Conservation (phyloP, 2,329 filamentous ascomycete genomes). For the Aspergillus udagawae region DNA sequence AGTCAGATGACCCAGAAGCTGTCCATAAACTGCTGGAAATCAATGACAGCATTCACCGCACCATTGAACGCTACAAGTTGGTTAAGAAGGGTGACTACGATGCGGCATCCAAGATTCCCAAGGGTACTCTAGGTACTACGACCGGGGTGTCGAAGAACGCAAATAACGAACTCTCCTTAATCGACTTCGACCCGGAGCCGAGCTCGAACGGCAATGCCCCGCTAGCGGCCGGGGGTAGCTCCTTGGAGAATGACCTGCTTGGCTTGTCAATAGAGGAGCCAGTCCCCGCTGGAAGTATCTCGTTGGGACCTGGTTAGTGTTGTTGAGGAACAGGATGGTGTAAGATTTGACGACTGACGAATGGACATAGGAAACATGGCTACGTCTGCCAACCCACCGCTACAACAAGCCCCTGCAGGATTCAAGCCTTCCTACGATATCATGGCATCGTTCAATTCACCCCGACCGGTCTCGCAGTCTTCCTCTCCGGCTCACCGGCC, state of each 20-base stretch:
- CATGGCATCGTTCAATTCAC: slow-evolving; percentile 50
- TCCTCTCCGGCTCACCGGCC: slow-evolving; percentile 46
- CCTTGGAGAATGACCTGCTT: slow-evolving; percentile 84
- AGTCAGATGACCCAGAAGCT: slow-evolving; percentile 93
- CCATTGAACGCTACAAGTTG: slow-evolving; percentile 89
- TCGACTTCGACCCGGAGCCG: slow-evolving; percentile 72
- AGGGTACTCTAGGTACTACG: slow-evolving; percentile 69
- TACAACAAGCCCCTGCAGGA: slow-evolving; percentile 42
- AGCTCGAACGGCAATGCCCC: slow-evolving; percentile 44
- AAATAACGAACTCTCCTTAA: slow-evolving; percentile 80
- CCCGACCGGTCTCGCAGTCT: slow-evolving; percentile 46
- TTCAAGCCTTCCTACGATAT: slow-evolving; percentile 55
- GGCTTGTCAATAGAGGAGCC: slow-evolving; percentile 76
- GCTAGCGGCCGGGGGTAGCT: slow-evolving; percentile 52
- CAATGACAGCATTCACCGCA: slow-evolving; percentile 97
- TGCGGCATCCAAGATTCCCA: slow-evolving; percentile 75
- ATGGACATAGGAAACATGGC: slow-evolving; percentile 34
- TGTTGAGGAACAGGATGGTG: slow-evolving; percentile 46
- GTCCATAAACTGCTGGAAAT: slow-evolving; percentile 94
- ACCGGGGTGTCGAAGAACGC: slow-evolving; percentile 62
- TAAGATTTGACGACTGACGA: slow-evolving; percentile 33
- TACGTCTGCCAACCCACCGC: slow-evolving; percentile 24
- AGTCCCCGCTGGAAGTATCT: slow-evolving; percentile 73
- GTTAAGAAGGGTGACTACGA: slow-evolving; percentile 93
- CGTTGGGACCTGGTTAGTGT: slow-evolving; percentile 67